A percentile compares a stretch with the other conserved stretches of the same genome.
Conservation (phyloP, 1,139 yeast species). For the Taiozyma sp. region DNA sequence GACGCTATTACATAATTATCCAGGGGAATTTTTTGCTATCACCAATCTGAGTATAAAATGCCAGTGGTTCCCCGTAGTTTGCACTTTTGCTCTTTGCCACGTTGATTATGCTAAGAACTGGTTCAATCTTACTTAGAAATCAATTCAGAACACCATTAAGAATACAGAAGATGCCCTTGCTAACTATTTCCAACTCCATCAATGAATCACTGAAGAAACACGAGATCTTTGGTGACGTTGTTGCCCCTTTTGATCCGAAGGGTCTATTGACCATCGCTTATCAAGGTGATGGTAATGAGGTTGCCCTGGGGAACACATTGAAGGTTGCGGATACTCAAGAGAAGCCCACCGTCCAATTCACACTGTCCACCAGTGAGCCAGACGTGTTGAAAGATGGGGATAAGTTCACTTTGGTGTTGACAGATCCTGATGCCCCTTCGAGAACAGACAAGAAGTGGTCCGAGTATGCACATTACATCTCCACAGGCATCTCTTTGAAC, state of each 20-base stretch:
- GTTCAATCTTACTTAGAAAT: neutral
- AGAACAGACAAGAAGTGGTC: conserved; percentile 82
- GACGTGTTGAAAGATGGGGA: conserved; percentile 40
- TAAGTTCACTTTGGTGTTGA: conserved; percentile 66
- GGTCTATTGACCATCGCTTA: conserved; percentile 38
- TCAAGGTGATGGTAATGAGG: conserved; percentile 49
- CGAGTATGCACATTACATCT: conserved; percentile 77
- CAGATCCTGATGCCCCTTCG: conserved; percentile 95
- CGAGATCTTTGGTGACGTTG: conserved; percentile 25
- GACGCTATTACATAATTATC: neutral
- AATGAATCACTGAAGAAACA: conserved; percentile 23
- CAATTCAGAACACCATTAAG: neutral
- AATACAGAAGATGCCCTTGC: conserved; percentile 14
- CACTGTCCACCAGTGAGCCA: conserved; percentile 39
- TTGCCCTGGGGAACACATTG: conserved; percentile 76
- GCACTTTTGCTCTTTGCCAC: neutral
- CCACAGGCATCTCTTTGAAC: conserved; percentile 46
- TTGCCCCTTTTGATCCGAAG: conserved; percentile 22
- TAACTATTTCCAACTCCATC: conserved; percentile 25
- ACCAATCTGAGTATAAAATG: neutral
- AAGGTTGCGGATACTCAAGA: conserved; percentile 60
- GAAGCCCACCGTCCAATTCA: conserved; percentile 61
- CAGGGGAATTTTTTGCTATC: neutral
- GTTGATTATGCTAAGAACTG: neutral
- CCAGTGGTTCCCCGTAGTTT: neutral